Evolutionary conservation across 2,329 filamentous ascomycete genomes (phyloP).

Genomic region (Cytospora leucostoma): DNA sequence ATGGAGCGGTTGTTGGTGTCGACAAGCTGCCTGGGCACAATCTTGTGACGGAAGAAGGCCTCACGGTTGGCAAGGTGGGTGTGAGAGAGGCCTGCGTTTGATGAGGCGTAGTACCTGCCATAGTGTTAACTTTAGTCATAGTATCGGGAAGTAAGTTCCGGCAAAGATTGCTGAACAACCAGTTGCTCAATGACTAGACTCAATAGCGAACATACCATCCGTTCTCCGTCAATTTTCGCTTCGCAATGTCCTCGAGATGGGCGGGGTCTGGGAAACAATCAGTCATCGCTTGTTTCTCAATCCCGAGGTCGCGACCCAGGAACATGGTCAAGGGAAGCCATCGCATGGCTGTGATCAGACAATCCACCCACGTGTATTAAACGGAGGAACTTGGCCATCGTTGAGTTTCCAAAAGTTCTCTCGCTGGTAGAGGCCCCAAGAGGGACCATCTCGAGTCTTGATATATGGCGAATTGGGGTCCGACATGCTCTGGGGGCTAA

Average conservation of each 20-base stretch:
- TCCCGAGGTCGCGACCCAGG: too few relatives aligned
- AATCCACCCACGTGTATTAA: constrained; percentile 31
- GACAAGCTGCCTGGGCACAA: constrained; percentile 62
- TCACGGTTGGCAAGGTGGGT: constrained; percentile 60
- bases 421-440: constrained; percentile 34
- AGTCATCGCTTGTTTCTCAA: not conserved
- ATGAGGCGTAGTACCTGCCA: constrained; percentile 54
- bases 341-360: too few relatives aligned
- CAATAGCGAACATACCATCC: constrained; percentile 47
- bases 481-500: constrained; percentile 9
- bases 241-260: constrained; percentile 60
- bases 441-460: constrained; percentile 31
- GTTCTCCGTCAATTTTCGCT: constrained; percentile 55
- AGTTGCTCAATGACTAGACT: not conserved
- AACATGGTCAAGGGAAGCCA: too few relatives aligned
- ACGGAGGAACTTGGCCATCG: constrained; percentile 30
- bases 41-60: constrained; percentile 64
- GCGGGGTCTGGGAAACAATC: constrained; percentile 47
- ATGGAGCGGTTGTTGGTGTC: constrained; percentile 63
- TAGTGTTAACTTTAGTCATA: not conserved
- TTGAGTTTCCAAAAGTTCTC: constrained; percentile 35
- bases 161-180: not conserved
- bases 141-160: not conserved
- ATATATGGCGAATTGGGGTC: constrained; percentile 32
- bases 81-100: constrained; percentile 56